Conservation (phyloP, 805 yeast species). For the Lachancea cidri region DNA sequence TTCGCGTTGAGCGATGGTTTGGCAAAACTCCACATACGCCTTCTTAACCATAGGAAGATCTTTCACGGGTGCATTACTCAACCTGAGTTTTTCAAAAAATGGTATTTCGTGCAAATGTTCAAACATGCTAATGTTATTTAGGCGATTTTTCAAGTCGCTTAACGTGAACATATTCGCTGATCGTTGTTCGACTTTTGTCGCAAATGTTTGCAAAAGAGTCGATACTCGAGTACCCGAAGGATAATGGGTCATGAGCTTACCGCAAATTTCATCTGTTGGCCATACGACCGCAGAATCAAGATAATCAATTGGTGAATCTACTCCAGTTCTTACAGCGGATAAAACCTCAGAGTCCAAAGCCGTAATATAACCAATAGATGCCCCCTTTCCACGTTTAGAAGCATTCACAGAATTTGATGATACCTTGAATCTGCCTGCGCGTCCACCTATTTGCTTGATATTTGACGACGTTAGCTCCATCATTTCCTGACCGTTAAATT, state of each 20-base stretch:
- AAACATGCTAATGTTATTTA: conserved; percentile 41
- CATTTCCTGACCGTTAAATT: conserved; percentile 61
- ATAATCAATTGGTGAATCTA: conserved; percentile 47
- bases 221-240: conserved; percentile 45
- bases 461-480: conserved; percentile 53
- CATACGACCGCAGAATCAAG: conserved; percentile 63
- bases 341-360: conserved; percentile 45
- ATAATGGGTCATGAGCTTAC: conserved; percentile 56
- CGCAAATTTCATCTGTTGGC: conserved; percentile 75
- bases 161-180: conserved; percentile 22
- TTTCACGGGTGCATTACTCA: conserved; percentile 61
- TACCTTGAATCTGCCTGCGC: conserved; percentile 80
- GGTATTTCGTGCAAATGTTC: conserved; percentile 39
- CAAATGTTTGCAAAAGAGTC: conserved; percentile 45
- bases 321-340: conserved; percentile 39
- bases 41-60: conserved; percentile 35
- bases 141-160: conserved; percentile 30
- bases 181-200: conserved; percentile 21
- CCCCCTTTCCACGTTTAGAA: conserved; percentile 12
- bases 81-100: conserved; percentile 50
- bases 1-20: conserved; percentile 49
- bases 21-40: conserved; percentile 44
- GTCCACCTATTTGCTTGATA: conserved; percentile 89
- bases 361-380: conserved; percentile 46
- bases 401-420: conserved; percentile 23